phyloP scores from a whole-genome alignment of 176 grass and related monocot genomes.

The Alopecurus myosuroides region DNA sequence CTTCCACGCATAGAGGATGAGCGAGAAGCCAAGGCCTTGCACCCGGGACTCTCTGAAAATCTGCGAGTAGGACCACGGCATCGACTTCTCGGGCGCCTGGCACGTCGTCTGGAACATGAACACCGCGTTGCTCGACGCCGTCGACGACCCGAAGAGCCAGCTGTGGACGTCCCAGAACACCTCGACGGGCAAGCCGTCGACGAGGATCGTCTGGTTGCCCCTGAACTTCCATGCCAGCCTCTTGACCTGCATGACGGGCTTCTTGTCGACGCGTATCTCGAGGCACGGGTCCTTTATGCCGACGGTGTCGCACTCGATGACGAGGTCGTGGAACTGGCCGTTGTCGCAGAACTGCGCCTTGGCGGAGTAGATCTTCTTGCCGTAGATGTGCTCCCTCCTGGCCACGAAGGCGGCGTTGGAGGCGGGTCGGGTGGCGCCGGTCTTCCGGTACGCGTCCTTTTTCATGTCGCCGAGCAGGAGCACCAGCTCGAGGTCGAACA shows the following conservation, averaged over 20 bases:
- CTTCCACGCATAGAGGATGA: conserved; percentile 69
- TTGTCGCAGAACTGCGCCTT: conserved; percentile 68
- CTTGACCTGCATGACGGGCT: conserved; percentile 66
- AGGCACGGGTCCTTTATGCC: conserved; percentile 59
- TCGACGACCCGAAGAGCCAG: conserved; percentile 52
- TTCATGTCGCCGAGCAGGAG: conserved; percentile 64
- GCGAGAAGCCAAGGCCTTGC: conserved; percentile 53
- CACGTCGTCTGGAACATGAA: conserved; percentile 76
- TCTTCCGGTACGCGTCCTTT: conserved; percentile 65
- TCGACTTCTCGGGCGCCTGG: conserved; percentile 53
- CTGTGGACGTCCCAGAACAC: conserved; percentile 76
- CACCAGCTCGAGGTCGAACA: conserved; percentile 58
- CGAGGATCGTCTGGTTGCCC: conserved; percentile 73
- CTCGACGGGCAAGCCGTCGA: conserved; percentile 62
- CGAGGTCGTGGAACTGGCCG: conserved; percentile 52
- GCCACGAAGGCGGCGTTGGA: conserved; percentile 50
- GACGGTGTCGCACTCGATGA: conserved; percentile 44
- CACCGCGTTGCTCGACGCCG: conserved; percentile 44
- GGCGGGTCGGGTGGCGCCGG: conserved; percentile 27
- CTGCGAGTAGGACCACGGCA: conserved; percentile 48
- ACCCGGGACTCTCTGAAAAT: conserved; percentile 48
- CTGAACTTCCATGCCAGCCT: conserved; percentile 61
- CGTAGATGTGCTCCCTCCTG: conserved; percentile 58
- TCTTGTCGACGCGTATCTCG: conserved; percentile 63
- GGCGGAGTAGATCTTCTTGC: conserved; percentile 59